Base-by-base conservation (phyloP, 2,329 filamentous ascomycete genomes). In the Bipolaris victoriae region DNA sequence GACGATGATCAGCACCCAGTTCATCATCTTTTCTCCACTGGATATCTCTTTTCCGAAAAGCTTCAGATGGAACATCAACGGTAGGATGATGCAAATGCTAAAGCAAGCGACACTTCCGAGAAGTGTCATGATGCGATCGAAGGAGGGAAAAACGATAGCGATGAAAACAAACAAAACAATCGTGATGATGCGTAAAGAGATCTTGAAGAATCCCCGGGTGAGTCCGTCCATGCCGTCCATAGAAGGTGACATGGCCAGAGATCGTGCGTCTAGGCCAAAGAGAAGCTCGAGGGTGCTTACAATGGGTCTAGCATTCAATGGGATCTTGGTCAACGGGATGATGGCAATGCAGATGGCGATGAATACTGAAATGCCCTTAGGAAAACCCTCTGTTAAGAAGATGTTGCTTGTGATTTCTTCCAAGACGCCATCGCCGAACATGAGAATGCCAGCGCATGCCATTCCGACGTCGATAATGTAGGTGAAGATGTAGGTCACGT, bases 291-390 rank as follows among this genome's bases (percentile, higher is more conserved):
- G 77, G 0, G 92, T 97, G 31, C 88, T 88, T 63, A 97, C 86
- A 65, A 98, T 93, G 10, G 94, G 95, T 1, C 93, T 89, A 7
- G 90, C 89, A 73, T 93, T 96, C 35, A 97, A 82, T 0, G 93
- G 92, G n/a, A 97, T 88, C 78, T 99, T 99, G 35, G 94, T 97
- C 49, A 99, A 81, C 0, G 94, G 95, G 62, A 98, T 97, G 72
- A 97, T 92, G 70, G 90, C 90, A 66, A 98, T 90, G 75, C 93
- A 94, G 60, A 91, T 81, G 63, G 92, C 92, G 75, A 97, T 90
- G 64, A 94, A 81, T 45, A 94, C 78, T n/a, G 88, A 91, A 39
- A 96, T 77, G 1, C 81, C 83, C 11, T 84, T 79, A 0, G 94
- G 91, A 72, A 96, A 97, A 52, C 88, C 89, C 5, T 83, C 77